phyloP scores from a whole-genome alignment of 257 asterid genomes.

The Nicotiana attenuata region DNA sequence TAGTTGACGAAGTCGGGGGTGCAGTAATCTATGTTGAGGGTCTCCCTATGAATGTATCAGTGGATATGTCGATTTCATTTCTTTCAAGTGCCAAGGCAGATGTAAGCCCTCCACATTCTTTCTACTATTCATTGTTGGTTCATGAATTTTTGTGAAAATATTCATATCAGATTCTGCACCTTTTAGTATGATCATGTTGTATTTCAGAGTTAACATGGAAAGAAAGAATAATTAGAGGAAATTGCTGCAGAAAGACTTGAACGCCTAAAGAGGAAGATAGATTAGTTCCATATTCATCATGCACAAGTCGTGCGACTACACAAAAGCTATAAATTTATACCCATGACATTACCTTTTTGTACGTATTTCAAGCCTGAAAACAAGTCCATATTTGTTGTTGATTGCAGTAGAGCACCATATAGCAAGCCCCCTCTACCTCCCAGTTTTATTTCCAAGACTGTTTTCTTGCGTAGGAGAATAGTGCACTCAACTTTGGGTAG shows the following conservation, averaged over 20 bases:
- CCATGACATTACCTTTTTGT: neutral
- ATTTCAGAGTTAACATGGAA: neutral
- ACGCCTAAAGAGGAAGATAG: neutral
- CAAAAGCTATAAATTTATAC: neutral
- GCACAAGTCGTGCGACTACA: neutral
- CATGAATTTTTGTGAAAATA: neutral
- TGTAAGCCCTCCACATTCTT: constrained; percentile 32
- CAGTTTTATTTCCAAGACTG: neutral
- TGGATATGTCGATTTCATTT: constrained; percentile 63
- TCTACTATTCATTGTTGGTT: neutral
- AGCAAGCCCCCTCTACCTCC: neutral
- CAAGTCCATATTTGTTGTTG: neutral
- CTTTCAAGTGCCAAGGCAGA: constrained; percentile 57
- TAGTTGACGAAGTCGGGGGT: constrained; percentile 72
- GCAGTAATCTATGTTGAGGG: constrained; percentile 49
- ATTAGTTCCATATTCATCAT: neutral
- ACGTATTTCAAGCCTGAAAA: neutral
- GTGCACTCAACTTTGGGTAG: neutral
- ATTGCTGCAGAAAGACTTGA: neutral
- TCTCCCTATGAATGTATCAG: constrained; percentile 54
- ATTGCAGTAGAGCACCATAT: neutral
- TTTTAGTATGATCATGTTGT: neutral
- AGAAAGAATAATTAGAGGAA: neutral
- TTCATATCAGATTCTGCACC: neutral
- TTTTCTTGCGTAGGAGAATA: neutral